Evolutionary conservation across 257 asterid species (phyloP).

Genomic region (Salvia hispanica): DNA sequence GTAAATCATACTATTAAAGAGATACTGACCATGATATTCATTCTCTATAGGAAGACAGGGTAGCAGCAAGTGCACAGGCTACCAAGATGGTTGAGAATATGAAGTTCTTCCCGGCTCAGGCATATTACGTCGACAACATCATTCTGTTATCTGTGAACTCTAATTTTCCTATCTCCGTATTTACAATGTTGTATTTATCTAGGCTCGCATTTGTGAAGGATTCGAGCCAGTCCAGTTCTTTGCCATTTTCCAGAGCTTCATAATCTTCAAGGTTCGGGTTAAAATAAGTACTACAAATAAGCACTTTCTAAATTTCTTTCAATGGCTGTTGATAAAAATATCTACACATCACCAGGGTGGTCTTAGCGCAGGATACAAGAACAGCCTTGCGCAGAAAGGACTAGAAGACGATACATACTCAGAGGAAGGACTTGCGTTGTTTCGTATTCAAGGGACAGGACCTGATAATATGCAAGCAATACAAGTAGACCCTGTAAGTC

Average conservation of each 20-base stretch:
- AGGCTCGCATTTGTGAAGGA: constrained; percentile 74
- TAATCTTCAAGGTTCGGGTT: constrained; percentile 63
- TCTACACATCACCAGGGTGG: constrained; percentile 61
- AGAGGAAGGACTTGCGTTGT: constrained; percentile 64
- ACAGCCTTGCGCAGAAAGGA: constrained; percentile 51
- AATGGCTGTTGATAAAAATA: constrained; percentile 10
- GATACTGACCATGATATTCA: constrained; percentile 34
- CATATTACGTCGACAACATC: constrained; percentile 35
- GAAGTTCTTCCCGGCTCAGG: constrained; percentile 90
- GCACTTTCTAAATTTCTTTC: neutral
- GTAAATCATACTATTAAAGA: neutral
- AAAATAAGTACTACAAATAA: neutral
- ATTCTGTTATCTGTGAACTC: constrained; percentile 17
- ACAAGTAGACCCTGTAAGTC: constrained; percentile 83
- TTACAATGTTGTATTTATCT: constrained; percentile 32
- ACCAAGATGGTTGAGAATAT: constrained; percentile 87
- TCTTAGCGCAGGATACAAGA: constrained; percentile 64
- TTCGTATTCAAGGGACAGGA: constrained; percentile 79
- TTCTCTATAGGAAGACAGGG: constrained; percentile 73
- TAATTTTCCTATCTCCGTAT: constrained; percentile 19
- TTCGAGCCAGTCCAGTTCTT: constrained; percentile 67
- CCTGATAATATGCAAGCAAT: constrained; percentile 78
- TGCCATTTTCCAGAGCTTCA: constrained; percentile 66
- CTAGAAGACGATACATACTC: constrained; percentile 61
- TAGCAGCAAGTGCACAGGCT: constrained; percentile 76